A percentile compares a stretch with the other conserved stretches of the same genome.
phyloP scores from a whole-genome alignment of 1,284 basidiomycete species.

The Leccinum huronense region DNA sequence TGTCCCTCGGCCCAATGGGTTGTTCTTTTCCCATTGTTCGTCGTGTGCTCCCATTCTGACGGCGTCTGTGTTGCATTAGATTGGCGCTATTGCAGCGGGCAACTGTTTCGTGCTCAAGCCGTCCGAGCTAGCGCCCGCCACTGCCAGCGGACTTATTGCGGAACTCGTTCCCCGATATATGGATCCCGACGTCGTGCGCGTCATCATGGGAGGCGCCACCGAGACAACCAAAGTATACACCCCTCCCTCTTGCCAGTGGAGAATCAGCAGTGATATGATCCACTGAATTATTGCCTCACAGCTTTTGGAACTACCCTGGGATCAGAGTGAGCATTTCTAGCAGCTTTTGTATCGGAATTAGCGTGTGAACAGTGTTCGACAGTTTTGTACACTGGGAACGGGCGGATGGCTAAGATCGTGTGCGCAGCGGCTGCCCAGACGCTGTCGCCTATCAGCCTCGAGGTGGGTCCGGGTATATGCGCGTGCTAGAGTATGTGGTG shows the following conservation, averaged over 20 bases:
- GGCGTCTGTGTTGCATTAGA: conserved; percentile 52
- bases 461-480: conserved; percentile 40
- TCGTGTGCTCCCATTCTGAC: conserved; percentile 36
- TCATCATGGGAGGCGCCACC: conserved; percentile 76
- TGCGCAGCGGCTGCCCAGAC: conserved; percentile 83
- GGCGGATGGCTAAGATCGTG: conserved; percentile 77
- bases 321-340: conserved; percentile 62
- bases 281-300: conserved; percentile 24
- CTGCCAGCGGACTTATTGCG: conserved; percentile 59
- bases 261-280: no score
- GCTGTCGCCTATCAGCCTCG: conserved; percentile 83
- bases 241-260: no score
- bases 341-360: no score
- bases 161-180: conserved; percentile 84
- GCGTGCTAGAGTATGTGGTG: background rate
- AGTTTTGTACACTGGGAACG: conserved; percentile 63
- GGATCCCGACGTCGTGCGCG: conserved; percentile 66
- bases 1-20: no score
- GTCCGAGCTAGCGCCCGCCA: conserved; percentile 73
- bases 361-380: background rate
- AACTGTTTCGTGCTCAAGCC: conserved; percentile 77
- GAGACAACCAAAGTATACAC: conserved; percentile 65
- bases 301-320: conserved; percentile 82
- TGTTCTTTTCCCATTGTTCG: conserved; percentile 57
- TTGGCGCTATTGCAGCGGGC: conserved; percentile 80